phyloP scores from a whole-genome alignment of 1,284 basidiomycete genomes.

The Tetrapyrgos nigripes region DNA sequence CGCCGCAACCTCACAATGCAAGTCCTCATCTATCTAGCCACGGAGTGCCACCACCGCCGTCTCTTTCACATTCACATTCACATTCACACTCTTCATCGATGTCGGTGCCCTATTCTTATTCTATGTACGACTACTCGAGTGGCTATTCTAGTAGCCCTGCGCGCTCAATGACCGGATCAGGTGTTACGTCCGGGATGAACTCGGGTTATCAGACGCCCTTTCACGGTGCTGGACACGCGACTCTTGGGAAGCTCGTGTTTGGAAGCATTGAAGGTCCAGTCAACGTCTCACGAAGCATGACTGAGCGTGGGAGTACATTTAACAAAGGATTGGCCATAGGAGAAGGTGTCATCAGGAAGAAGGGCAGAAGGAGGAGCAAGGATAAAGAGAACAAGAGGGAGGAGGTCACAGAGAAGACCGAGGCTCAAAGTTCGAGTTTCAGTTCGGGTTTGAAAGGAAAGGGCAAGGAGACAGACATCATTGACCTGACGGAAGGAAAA shows the following conservation, averaged over 20 bases:
- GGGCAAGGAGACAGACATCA: not conserved
- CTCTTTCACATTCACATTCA: not conserved
- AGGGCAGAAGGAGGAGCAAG: too few species aligned
- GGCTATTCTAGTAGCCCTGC: not conserved
- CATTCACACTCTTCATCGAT: not conserved
- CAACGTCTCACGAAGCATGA: not conserved
- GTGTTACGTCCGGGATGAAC: slow-evolving; percentile 1
- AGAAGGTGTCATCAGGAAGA: not conserved
- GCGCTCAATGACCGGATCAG: not conserved
- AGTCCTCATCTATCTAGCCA: not conserved
- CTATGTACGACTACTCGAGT: slow-evolving; percentile 8
- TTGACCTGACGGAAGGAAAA: too few species aligned
- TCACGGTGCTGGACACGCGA: not conserved
- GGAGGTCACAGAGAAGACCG: not conserved
- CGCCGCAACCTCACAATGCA: not conserved
- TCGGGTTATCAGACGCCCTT: slow-evolving; percentile 11
- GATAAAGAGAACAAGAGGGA: too few species aligned
- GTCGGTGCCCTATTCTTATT: not conserved
- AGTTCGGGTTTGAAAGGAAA: too few species aligned
- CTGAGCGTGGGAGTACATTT: not conserved
- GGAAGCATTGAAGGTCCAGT: slow-evolving; percentile 4
- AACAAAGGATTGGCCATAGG: not conserved
- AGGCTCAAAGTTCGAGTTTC: not conserved
- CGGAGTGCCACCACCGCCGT: not conserved
- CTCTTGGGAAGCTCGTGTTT: slow-evolving; percentile 5